Base-by-base conservation (phyloP, 371 early-diverging fungal genomes). In the Apophysomyces variabilis region DNA sequence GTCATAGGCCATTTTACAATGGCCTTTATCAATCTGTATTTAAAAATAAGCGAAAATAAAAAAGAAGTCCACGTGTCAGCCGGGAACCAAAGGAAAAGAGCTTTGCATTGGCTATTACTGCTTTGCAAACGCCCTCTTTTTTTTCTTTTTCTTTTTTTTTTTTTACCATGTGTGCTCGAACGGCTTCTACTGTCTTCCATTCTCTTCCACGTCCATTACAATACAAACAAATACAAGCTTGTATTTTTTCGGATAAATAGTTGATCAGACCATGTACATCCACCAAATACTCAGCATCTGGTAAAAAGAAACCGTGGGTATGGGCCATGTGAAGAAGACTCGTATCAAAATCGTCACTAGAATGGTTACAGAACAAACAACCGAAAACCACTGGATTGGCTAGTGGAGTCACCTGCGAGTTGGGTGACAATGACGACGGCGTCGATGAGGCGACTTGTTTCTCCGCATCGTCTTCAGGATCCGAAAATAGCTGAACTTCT, bases 1-100 rank as follows among this genome's bases (percentile, higher is more conserved):
- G 66, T 96, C 97, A 70, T 96, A 96, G 12, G 91, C 91, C 72
- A 94, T 93, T 79, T 95, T 97, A 77, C 91, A 91, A 75, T 99
- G 99, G 12, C 97, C 97, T 83, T 95, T 96, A 76, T 93, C 93
- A 60, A 85, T 65, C 90, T 89, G 66, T 38, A 36, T 36, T 64
- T n/a, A 46, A 36, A 32, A 12, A 39, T 47, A 7, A 21, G 35
- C 3, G 32, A 38, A 46, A 5, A 18, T 32, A 36, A 5, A n/a
- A 13, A 26, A 8, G 50, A 41, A 39, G 4, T 32, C 1, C 14
- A 66, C 16, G 14, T 35, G 32, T 35, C 6, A 32, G 6, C 18
- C 32, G 32, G 3, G 32, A 26, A 26, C 32, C 32, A 26, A 26
- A 26, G 3, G 3, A 26, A 26, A 3, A 26, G 32, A 26, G 32